Conservation (phyloP, 208 protist genomes). For the Naegleria fowleri region DNA sequence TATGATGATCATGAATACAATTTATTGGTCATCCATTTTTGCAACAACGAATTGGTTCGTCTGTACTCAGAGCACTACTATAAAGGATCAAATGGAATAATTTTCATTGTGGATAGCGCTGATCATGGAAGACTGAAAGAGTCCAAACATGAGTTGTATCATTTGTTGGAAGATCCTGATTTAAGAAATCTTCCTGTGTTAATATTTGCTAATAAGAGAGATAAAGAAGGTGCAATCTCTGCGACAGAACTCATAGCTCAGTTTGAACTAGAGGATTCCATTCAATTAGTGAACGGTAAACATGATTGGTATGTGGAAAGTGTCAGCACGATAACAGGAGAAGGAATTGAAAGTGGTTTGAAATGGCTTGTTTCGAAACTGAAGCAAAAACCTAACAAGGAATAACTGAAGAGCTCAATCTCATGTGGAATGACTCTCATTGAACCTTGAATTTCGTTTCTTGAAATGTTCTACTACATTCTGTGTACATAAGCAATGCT, state of each 20-base stretch:
- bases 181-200: constrained; percentile 80
- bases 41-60: constrained; percentile 70
- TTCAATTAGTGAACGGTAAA: not conserved
- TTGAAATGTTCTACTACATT: no score
- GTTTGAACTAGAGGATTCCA: not conserved
- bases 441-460: no score
- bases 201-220: constrained; percentile 88
- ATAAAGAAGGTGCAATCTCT: not conserved
- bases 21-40: not conserved
- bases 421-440: no score
- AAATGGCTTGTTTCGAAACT: not conserved
- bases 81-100: constrained; percentile 75
- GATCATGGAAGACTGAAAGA: constrained; percentile 77
- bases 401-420: no score
- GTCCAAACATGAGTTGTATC: constrained; percentile 68
- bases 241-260: constrained; percentile 16
- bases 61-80: constrained; percentile 96
- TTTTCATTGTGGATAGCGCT: constrained; percentile 87
- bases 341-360: not conserved
- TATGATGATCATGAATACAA: not conserved
- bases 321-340: not conserved
- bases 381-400: not conserved
- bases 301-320: constrained; percentile 19
- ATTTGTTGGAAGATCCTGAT: constrained; percentile 84
- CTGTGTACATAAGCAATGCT: no score